These are phyloP conservation scores for Geosmithia flava DNA, from an alignment of 2,329 filamentous ascomycete species.

Conservation along the genomic window DNA sequence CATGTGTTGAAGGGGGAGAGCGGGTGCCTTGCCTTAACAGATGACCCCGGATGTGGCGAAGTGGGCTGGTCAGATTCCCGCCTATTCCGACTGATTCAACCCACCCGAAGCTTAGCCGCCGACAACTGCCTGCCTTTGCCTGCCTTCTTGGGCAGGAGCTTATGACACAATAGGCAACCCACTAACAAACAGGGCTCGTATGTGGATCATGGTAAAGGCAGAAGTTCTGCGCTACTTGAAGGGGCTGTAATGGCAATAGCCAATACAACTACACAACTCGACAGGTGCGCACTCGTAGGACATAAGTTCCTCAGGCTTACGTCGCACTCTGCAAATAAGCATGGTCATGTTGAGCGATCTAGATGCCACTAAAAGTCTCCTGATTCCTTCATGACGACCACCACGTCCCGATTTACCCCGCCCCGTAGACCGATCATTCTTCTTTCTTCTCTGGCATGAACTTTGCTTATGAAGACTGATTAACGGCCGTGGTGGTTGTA, in stretches of 20 bases:
- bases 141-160: conserved; percentile 1
- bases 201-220: background rate
- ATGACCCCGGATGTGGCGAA: conserved; percentile 3
- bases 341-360: background rate
- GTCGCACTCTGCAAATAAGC: background rate
- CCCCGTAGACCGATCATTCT: background rate
- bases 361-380: background rate
- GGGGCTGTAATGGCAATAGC: background rate
- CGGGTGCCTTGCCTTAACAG: conserved; percentile 1
- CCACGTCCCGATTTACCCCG: background rate
- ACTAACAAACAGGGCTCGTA: background rate
- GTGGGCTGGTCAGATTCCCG: background rate
- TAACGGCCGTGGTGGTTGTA: no score
- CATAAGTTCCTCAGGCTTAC: background rate
- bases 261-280: background rate
- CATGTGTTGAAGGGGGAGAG: background rate
- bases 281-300: background rate
- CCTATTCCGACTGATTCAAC: background rate
- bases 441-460: no score
- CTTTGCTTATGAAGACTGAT: no score
- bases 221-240: background rate
- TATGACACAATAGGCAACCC: background rate
- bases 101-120: conserved; percentile 1
- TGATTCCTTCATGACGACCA: background rate
- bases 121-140: background rate